Evolutionary conservation across 371 early-diverging fungal species (phyloP).

Genomic region (Apophysomyces elegans): DNA sequence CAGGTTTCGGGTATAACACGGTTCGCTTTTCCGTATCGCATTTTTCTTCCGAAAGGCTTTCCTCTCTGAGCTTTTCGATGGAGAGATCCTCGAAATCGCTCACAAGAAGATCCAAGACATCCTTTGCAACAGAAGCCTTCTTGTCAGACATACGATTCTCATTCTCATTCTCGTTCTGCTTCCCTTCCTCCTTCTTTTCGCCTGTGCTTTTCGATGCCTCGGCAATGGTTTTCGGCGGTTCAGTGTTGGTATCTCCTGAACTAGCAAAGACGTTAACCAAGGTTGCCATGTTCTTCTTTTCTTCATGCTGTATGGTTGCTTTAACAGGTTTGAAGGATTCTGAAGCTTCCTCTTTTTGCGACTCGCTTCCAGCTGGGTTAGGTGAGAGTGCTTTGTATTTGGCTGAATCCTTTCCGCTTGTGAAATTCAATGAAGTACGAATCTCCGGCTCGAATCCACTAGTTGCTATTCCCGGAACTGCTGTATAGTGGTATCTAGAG

Average conservation of each 20-base stretch:
- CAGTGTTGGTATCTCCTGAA: conserved; percentile 13
- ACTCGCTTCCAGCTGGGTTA: conserved; percentile 22
- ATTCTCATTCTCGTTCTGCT: neutral
- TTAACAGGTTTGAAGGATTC: conserved; percentile 32
- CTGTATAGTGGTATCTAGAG: conserved; percentile 39
- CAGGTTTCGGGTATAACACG: conserved; percentile 4
- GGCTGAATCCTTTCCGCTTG: conserved; percentile 22
- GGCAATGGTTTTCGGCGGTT: too few species aligned
- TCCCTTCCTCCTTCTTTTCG: conserved; percentile 8
- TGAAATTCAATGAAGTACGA: conserved; percentile 39
- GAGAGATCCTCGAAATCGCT: conserved; percentile 20
- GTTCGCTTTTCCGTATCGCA: conserved; percentile 10
- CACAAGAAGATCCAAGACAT: conserved; percentile 22
- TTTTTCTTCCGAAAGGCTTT: neutral
- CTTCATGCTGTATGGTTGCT: conserved; percentile 17
- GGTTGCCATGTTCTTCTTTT: conserved; percentile 42
- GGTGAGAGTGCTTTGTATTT: conserved; percentile 9
- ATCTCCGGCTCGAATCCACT: conserved; percentile 37
- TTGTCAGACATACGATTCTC: conserved; percentile 4
- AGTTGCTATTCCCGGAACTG: conserved; percentile 31
- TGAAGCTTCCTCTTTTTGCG: conserved; percentile 19
- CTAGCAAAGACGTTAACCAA: conserved; percentile 37
- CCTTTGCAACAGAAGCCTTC: conserved; percentile 11
- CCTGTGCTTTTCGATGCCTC: neutral
- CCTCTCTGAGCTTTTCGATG: neutral